Evolutionary conservation across 2,329 filamentous ascomycete species (phyloP), one percentile per base, ranked within the genome.

Genomic region (Neonectria hederae): DNA sequence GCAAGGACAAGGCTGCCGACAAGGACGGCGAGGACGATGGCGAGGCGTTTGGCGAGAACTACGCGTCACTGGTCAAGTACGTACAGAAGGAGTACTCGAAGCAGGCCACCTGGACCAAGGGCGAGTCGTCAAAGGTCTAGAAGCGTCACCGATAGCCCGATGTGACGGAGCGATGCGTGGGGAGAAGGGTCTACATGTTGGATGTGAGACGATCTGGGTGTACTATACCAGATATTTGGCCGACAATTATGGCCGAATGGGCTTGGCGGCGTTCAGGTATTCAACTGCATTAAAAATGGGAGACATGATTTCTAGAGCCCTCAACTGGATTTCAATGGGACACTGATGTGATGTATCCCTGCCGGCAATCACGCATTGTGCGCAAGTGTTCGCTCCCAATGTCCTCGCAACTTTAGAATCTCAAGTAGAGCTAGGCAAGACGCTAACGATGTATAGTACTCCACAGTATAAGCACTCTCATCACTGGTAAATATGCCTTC

Each of bases 11-110:
- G 70, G 80, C 83, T 69, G 82, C 80, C 38, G 76, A 79, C 43
- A 80, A 79, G 62, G 81, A 81, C 22, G 81, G 78, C 49, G 84
- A 84, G 70, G 83, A 82, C 51, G 84, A 83, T 35, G 84, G 80
- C 48, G 87, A 88, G 79, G 87, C 87, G 67, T 91, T 90, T 72
- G 82, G 81, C 69, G 88, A 90, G 74, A 83, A 83, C 49, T 91
- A 90, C 79, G 85, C 87, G 76, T 86, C 89, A 62, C 81, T 91
- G 62, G 84, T 88, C 70, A 90, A 90, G 83, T 81, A 89, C 54
- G 84, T 88, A 59, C 84, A 90, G 81, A 90, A 90, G 83, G 87
- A 90, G 83, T 83, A 83, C 72, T 79, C 81, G 70, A 88, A 85
- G 80, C 85, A 89, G 80, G 81, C 80, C 65, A 83, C 84, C 74